Base-by-base conservation (phyloP, 345 rosid species). In the Laguncularia racemosa region DNA sequence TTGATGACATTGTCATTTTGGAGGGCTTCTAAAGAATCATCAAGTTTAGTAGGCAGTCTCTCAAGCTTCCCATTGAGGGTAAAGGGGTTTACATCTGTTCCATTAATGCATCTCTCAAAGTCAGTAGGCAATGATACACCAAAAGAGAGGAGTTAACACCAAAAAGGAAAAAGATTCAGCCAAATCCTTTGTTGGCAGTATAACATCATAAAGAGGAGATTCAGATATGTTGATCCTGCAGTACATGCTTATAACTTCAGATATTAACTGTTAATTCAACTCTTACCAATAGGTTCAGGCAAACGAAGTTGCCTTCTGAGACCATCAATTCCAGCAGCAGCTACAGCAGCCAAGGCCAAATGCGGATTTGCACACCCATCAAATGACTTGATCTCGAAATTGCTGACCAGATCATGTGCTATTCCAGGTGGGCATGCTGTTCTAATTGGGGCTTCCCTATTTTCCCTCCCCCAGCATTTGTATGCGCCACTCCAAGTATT, bases 401-500 rank as follows among this genome's bases (percentile, higher is more conserved):
- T 93, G 79, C 96, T 93, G 48, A 87, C 89, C 14, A 81, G 26
- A 33, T 93, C 99, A 62, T 85, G 75, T 8, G 47, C 46, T 51
- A 80, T 60, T 48, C 97, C 99, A 2, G 99, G 99, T 46, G 99
- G 99, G 56, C 96, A 87, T 20, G 99, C 86, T 14, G 95, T 79
- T 67, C 96, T 73, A 73, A 89, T 17, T 0, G 99, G 85, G 16
- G 88, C 89, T 68, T 89, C 99, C 19, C 97, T 81, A 73, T 89
- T 93, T 71, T 93, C 97, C 53, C 80, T 85, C n/a, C 99, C 99
- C 99, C 99, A 93, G 71, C 99, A 87, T n/a, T 78, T 86, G 63
- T 78, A 93, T 59, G 99, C 99, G 62, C 97, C 99, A 56, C 88
- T 89, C 96, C 97, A 93, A 52, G 84, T 85, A 61, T 89, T 82